Evolutionary conservation across 768 basidiomycete genomes (phyloP).

Genomic region (Tremella fuciformis): DNA sequence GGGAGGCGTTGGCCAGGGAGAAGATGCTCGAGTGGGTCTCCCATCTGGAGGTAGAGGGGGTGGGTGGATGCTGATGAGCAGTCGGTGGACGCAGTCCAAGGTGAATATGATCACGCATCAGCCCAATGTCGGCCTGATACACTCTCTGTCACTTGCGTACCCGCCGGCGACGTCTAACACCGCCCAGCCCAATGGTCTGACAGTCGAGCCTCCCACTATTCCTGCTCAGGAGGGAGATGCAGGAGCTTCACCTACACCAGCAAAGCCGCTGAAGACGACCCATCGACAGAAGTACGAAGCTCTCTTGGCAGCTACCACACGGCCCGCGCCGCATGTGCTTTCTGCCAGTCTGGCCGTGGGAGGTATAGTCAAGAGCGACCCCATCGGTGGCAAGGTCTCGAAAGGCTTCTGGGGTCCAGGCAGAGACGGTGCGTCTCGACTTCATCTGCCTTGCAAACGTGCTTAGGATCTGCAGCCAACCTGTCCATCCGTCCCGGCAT

Average conservation of each 20-base stretch:
- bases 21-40: conserved; percentile 42
- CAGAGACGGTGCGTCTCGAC: conserved; percentile 23
- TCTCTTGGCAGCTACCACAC: conserved; percentile 32
- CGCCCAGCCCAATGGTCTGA: conserved; percentile 16
- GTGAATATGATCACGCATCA: conserved; percentile 27
- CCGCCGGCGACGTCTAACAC: conserved; percentile 26
- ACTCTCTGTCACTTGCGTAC: conserved; percentile 43
- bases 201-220: not conserved
- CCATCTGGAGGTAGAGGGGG: not conserved
- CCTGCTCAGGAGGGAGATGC: conserved; percentile 5
- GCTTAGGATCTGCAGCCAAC: no score
- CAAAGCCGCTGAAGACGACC: conserved; percentile 27
- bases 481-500: conserved; percentile 38
- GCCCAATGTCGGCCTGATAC: conserved; percentile 38
- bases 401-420: conserved; percentile 48
- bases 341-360: conserved; percentile 34
- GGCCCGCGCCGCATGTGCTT: conserved; percentile 42
- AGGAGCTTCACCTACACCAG: not conserved
- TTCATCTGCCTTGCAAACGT: no score
- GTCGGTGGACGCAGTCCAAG: conserved; percentile 42
- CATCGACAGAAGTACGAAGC: conserved; percentile 46
- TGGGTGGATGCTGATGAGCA: conserved; percentile 9
- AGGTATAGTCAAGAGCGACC: conserved; percentile 40
- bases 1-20: conserved; percentile 42
- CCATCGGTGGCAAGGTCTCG: conserved; percentile 41